Evolutionary conservation across 768 basidiomycete species (phyloP), one percentile per base, ranked within the genome.

Genomic region (Psilocybe sp.): DNA sequence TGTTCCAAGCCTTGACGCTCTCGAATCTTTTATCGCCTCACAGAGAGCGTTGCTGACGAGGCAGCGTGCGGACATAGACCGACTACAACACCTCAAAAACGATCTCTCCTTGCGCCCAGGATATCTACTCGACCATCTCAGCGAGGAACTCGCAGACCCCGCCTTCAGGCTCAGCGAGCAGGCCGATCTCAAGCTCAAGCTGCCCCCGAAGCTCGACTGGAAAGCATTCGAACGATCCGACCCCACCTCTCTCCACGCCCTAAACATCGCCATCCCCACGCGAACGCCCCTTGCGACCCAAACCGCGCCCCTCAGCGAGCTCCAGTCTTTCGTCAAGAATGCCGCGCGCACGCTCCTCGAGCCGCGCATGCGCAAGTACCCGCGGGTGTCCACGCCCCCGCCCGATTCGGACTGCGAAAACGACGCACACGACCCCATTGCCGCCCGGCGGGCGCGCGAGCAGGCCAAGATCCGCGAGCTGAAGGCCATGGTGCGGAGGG

Each of bases 141-240:
- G 60, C 32, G 56, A 69, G 40, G 66, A 76, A 60, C 63, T 65
- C 51, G 56, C 62, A 52, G 60, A 64, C 52, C 49, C 47, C 48
- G 60, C 72, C 52, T 69, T 77, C 60, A 59, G 70, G 42, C 55
- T 85, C 40, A 78, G 76, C 52, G 71, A 75, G 33, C 67, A 77
- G 44, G 61, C 65, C 0, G 76, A 78, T 47, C 73, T 74, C 32
- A 67, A 69, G 18, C 68, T 79, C 2, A 57, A 40, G 1, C 59
- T 80, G 5, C 79, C 81, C 3, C 62, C 74, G 49, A 72, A 73
- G 31, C 69, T 89, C 40, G 72, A 89, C 54, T 91, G 88, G 89
- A 64, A 74, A 10, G 58, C 77, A 1, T 89, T 82, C 60, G 69
- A 74, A 9, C 69, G 72, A 5, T 70, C 71, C 57, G 86, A 15